phyloP scores from a whole-genome alignment of 106 monocot species.

The Dendrobium huoshanense region DNA sequence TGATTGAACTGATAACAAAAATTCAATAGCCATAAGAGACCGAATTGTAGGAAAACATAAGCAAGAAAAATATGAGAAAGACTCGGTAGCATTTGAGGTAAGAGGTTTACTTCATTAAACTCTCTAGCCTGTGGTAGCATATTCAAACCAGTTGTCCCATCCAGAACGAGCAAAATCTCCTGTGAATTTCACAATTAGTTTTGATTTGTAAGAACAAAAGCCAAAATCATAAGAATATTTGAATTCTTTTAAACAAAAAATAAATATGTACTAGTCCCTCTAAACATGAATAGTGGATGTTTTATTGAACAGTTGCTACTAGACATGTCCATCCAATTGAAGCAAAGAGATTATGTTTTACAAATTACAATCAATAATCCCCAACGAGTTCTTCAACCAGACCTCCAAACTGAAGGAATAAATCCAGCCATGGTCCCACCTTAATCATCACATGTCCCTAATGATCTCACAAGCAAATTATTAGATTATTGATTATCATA shows the following conservation, averaged over 20 bases:
- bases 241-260: background rate
- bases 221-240: background rate
- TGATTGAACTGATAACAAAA: too few relatives aligned
- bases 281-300: background rate
- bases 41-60: too few relatives aligned
- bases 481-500: background rate
- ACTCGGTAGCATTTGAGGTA: background rate
- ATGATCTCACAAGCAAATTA: background rate
- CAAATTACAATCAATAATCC: background rate
- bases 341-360: background rate
- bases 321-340: background rate
- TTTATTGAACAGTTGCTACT: background rate
- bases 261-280: background rate
- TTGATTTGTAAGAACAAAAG: background rate
- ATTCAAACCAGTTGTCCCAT: slow-evolving; percentile 94
- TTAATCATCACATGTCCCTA: background rate
- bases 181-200: slow-evolving; percentile 11
- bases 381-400: background rate
- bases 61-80: too few relatives aligned
- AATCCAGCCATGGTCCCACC: background rate
- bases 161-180: slow-evolving; percentile 90
- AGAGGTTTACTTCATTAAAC: slow-evolving; percentile 78
- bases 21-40: too few relatives aligned
- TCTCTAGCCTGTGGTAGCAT: slow-evolving; percentile 97
- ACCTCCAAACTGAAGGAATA: background rate